A percentile compares a stretch with the other conserved stretches of the same genome.
Evolutionary conservation across 305 asterid species (phyloP).

Genomic region (Lippia alba): DNA sequence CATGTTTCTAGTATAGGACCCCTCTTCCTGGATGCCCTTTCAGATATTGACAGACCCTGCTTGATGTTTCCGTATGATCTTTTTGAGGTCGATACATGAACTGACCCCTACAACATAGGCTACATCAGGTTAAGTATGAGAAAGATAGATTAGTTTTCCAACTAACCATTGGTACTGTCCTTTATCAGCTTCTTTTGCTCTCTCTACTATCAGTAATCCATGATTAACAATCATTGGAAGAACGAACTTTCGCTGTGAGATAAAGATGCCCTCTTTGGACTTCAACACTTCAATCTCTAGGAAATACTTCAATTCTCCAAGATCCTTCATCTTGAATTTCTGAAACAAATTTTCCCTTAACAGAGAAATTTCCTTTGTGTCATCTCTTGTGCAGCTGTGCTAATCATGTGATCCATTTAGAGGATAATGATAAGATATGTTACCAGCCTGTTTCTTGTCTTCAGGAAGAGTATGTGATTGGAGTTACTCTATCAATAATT

Average conservation of each 20-base stretch:
- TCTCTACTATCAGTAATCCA: neutral
- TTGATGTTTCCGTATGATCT: too few relatives aligned
- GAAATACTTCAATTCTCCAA: neutral
- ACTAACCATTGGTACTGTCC: neutral
- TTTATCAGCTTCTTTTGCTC: neutral
- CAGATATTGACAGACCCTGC: too few relatives aligned
- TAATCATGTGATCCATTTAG: neutral
- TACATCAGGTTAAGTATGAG: too few relatives aligned
- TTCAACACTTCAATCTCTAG: neutral
- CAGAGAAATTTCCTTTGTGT: neutral
- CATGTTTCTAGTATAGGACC: too few relatives aligned
- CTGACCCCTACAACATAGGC: too few relatives aligned
- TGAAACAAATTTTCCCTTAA: neutral
- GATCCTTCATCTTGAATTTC: neutral
- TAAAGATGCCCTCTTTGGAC: neutral
- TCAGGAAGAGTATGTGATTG: neutral
- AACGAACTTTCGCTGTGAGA: neutral
- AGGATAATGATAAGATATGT: too few relatives aligned
- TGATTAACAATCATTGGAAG: neutral
- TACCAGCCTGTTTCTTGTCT: neutral
- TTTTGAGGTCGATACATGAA: too few relatives aligned
- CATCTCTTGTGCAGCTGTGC: neutral
- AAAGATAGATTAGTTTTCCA: neutral
- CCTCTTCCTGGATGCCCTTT: too few relatives aligned
- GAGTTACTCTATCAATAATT: neutral